Base-by-base conservation (phyloP, 2,329 filamentous ascomycete species). In the Fusarium irregulare region DNA sequence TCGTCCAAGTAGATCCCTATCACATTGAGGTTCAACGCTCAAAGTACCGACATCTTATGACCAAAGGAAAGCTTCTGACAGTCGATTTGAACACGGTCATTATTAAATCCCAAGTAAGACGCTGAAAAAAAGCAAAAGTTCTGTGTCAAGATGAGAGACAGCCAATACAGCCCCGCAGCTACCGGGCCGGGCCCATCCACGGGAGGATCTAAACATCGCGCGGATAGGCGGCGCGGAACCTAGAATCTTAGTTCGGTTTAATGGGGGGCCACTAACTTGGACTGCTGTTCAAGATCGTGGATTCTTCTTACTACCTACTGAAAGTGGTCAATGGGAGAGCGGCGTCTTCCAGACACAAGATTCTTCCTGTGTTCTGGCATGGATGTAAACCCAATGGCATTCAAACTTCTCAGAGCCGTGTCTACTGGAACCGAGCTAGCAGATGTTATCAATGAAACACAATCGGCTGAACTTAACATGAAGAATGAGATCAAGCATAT, bases 171-270 rank as follows among this genome's bases (percentile, higher is more conserved):
- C 48, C 51, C 54, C 37, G 51, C 54, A 49, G 46, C 46, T 46
- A 12, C 25, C 56, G 42, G 54, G 51, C 30, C 42, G 41, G 53
- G 68, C 54, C 51, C 41, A 60, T 47, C 41, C 34, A 56, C 25
- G 44, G 51, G 47, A 60, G 37, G 62, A 64, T 63, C 62, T 56
- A 54, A 55, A 44, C 30, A 70, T 68, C 40, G 40, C 23, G 27
- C 62, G 60, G 60, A 50, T 47, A 44, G 55, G 60, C 42, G 49
- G 66, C 45, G 41, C 42, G 57, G 42, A 44, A 48, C 30, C 37
- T 54, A 21, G 23, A 44, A 47, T 44, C 50, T 55, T 44, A 34
- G 40, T 42, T 30, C 28, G 63, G 63, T 25, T 44, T 44, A 47
- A 61, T 57, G 16, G 49, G 45, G 21, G 23, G 40, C 34, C 54